phyloP scores from a whole-genome alignment of 2,329 filamentous ascomycete genomes.

The Lachnum nothofagi region DNA sequence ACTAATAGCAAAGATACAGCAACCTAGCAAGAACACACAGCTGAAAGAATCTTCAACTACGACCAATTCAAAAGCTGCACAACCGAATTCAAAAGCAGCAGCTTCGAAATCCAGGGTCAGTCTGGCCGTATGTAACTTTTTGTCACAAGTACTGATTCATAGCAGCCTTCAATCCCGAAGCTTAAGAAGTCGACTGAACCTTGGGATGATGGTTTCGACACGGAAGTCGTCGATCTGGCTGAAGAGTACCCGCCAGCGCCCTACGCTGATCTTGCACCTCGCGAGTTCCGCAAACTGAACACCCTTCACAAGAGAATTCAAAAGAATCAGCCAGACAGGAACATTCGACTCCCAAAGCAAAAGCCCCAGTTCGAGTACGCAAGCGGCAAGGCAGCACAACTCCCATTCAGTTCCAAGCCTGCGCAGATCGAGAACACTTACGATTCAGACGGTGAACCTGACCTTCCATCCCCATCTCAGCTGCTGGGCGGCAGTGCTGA shows the following conservation, averaged over 20 bases:
- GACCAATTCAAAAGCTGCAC: too few relatives aligned
- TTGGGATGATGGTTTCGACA: conserved; percentile 8
- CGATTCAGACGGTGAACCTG: conserved; percentile 32
- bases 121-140: neutral
- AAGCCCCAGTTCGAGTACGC: conserved; percentile 27
- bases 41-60: neutral
- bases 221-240: conserved; percentile 31
- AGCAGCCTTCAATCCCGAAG: conserved; percentile 10
- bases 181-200: conserved; percentile 5
- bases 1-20: too few relatives aligned
- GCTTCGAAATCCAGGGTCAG: neutral
- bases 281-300: conserved; percentile 29
- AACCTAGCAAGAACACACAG: too few relatives aligned
- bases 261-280: conserved; percentile 22
- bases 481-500: conserved; percentile 21
- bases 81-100: neutral
- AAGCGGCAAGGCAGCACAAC: conserved; percentile 19
- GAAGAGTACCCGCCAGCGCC: conserved; percentile 12
- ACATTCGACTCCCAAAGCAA: conserved; percentile 24
- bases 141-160: neutral
- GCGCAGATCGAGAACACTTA: conserved; percentile 3
- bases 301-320: conserved; percentile 29
- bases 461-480: conserved; percentile 36
- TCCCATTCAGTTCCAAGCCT: conserved; percentile 17
- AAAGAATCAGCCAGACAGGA: conserved; percentile 14